Base-by-base conservation (phyloP, 2,329 filamentous ascomycete genomes). In the Clonostachys rhizophaga region DNA sequence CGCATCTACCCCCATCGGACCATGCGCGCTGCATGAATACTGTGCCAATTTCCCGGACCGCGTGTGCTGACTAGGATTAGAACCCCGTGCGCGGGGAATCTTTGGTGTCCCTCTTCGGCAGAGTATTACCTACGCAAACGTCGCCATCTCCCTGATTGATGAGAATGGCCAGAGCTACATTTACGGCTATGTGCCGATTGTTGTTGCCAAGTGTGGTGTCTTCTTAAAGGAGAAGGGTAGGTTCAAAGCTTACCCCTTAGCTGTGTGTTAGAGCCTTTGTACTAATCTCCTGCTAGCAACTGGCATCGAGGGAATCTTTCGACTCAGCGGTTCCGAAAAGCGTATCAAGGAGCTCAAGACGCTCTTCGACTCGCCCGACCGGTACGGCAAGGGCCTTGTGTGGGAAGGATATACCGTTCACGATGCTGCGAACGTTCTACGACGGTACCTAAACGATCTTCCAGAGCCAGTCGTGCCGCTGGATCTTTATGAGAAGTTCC, bases 341-440 rank as follows among this genome's bases (percentile, higher is more conserved):
- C 87, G 94, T 52, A 99, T 99, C 71, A 99, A 97, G 66, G 94
- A 97, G 65, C 80, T 99, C 33, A 92, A 95, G 66, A 83, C 79
- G 30, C 81, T 90, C 4, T 99, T 99, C 67, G 89, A 97, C 67
- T 95, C 92, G 1, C 94, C 94, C 39, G 90, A 95, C 59, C 81
- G 91, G 58, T 99, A 96, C 65, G 94, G 94, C 47, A 99, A 99
- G 69, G 94, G 94, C 14, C 78, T 99, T 24, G 89, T 96, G 58
- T 99, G 94, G 94, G 87, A 90, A 42, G 94, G 94, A 42, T 99
- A 96, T 65, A 99, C 94, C 1, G 94, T 99, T 40, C 94, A 99
- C 67, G 94, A 99, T 76, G 94, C 94, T 24, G 91, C 94, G 58
- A 99, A 97, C 62, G 92, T 99, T 51, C 79, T 99, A 41, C 86